Evolutionary conservation across 2,329 filamentous ascomycete species (phyloP).

Genomic region (Thielaviopsis euricoi): DNA sequence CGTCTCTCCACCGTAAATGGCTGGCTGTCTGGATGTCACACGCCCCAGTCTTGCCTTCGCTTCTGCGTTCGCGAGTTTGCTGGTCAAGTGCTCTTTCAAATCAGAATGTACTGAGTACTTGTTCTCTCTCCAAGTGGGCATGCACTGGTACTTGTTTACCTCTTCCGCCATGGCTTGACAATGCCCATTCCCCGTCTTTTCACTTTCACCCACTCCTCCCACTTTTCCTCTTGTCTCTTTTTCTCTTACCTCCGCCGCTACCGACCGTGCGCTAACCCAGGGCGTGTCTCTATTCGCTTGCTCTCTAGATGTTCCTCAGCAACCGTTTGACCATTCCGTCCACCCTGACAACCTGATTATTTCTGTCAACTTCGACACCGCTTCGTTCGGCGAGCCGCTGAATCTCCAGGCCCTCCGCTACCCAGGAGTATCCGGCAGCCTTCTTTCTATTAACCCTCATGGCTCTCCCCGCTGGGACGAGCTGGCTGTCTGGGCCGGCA

Average conservation of each 20-base stretch:
- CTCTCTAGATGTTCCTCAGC: background rate
- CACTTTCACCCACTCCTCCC: background rate
- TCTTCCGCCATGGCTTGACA: background rate
- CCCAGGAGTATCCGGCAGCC: background rate
- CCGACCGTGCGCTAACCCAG: background rate
- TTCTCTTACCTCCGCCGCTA: background rate
- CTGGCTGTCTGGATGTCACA: background rate
- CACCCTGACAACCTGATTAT: background rate
- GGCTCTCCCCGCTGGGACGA: constrained; percentile 18
- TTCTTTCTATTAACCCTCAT: constrained; percentile 1
- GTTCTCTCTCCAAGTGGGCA: too few relatives aligned
- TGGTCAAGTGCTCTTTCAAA: background rate
- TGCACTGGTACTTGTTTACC: background rate
- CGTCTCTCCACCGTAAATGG: background rate
- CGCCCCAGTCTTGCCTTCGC: background rate
- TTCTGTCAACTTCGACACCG: background rate
- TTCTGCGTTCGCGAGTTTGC: background rate
- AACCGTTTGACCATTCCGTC: background rate
- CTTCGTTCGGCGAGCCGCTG: background rate
- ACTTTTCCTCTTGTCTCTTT: constrained; percentile 2
- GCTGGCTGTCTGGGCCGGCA: constrained; percentile 23
- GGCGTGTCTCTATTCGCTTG: constrained; percentile 4
- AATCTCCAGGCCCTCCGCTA: background rate
- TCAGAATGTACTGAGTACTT: background rate
- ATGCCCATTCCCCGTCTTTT: background rate